Base-by-base conservation (phyloP, 306 rosid species). In the Sicyos edulis region DNA sequence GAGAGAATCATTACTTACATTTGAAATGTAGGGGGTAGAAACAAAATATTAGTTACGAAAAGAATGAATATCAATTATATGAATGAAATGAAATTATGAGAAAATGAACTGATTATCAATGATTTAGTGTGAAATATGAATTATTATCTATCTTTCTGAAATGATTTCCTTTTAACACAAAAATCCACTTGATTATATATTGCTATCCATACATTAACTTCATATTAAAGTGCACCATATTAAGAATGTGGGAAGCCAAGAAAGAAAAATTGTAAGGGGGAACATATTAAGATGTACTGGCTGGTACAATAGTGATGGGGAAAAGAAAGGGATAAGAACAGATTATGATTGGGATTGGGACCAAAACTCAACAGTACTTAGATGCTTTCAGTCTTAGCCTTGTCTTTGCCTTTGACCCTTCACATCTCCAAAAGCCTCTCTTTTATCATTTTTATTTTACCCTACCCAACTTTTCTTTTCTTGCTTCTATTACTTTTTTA, bases 341-440 rank as follows among this genome's bases (percentile, higher is more conserved):
- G 62, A 21, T 20, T 22, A 11, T 22, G 16, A 57, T 21, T 21
- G 62, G 62, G 16, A 20, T 56, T 56, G 61, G 61, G 61, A 21
- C 32, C 61, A 55, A 55, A 20, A 10, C 14, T 21, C 61, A 55
- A 55, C 14, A 55, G 14, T 20, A 21, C 32, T 17, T 54, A 17
- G 58, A 54, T 54, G 22, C 58, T 54, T 54, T 54, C 58, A 54
- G 11, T n/a, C 58, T 54, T 10, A 8, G 24, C 60, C 26, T 55
- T 53, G 21, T 53, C 56, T 53, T 53, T 53, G 56, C 56, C 21
- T 53, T 53, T 53, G 54, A 16, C 54, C 17, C 58, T 53, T 53
- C n/a, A 53, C 57, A 53, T 53, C 57, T 53, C 57, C 57, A 53
- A 53, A 53, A 53, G 59, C 59, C 59, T 54, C 4, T 54, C 57